A percentile compares a stretch with the other conserved stretches of the same genome.
Evolutionary conservation across 371 early-diverging fungal species (phyloP).

Genomic region (Polyrhizophydium stewartii): DNA sequence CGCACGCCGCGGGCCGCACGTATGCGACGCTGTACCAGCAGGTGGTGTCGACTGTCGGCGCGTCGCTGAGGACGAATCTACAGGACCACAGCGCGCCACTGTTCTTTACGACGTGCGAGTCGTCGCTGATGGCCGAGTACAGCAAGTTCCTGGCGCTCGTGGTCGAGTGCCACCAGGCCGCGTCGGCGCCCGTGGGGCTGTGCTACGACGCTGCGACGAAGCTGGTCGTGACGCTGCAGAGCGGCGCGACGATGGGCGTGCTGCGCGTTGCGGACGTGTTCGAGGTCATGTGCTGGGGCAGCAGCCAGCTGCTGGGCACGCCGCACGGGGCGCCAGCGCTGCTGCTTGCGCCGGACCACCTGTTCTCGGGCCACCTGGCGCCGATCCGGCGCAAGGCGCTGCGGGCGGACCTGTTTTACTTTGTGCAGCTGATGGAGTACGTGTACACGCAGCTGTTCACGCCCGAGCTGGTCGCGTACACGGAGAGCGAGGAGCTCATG

Average conservation of each 20-base stretch:
- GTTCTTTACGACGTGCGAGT: not conserved
- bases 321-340: not conserved
- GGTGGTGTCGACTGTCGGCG: not conserved
- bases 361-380: not conserved
- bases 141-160: not conserved
- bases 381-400: not conserved
- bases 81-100: not conserved
- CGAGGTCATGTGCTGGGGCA: not conserved
- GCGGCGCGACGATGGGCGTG: not conserved
- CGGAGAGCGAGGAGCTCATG: not conserved
- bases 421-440: not conserved
- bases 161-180: not conserved
- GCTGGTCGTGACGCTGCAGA: not conserved
- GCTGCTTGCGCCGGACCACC: not conserved
- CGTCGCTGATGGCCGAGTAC: not conserved
- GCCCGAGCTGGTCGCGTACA: not conserved
- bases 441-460: not conserved
- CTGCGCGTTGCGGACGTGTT: not conserved
- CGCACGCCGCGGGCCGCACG: not conserved
- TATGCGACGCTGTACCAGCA: not conserved
- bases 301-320: not conserved
- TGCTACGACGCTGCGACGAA: not conserved
- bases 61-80: not conserved
- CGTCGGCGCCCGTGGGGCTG: not conserved
- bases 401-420: not conserved